These are phyloP conservation scores for Grosmannia clavigera DNA, from an alignment of 2,329 filamentous ascomycete genomes.

Conservation along the genomic window DNA sequence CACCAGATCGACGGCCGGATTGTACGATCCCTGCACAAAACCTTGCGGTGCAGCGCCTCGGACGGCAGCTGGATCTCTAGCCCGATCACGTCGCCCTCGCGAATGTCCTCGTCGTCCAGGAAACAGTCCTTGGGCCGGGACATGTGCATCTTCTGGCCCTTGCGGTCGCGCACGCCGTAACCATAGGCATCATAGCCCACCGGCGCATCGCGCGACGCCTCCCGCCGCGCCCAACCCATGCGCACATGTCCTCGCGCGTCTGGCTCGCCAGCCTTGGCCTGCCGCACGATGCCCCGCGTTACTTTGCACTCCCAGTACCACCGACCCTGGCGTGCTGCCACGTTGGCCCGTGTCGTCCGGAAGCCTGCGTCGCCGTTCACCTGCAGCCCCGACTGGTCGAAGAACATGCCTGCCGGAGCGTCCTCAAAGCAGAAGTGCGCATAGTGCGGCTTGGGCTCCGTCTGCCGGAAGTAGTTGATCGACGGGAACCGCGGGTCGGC, in stretches of 20 bases:
- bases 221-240: constrained; percentile 73
- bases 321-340: constrained; percentile 76
- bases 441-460: constrained; percentile 72
- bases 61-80: constrained; percentile 85
- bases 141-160: constrained; percentile 85
- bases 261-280: constrained; percentile 19
- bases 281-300: constrained; percentile 52
- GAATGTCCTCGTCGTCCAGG: constrained; percentile 62
- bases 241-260: constrained; percentile 53
- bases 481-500: constrained; percentile 80
- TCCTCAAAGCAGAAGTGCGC: constrained; percentile 89
- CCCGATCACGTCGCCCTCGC: constrained; percentile 87
- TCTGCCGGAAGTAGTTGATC: constrained; percentile 78
- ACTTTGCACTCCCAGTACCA: constrained; percentile 95
- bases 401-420: constrained; percentile 71
- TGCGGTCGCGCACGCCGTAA: constrained; percentile 81
- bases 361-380: constrained; percentile 89
- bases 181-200: constrained; percentile 87
- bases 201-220: constrained; percentile 70
- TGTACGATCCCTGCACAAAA: constrained; percentile 80
- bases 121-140: constrained; percentile 89
- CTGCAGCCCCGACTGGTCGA: constrained; percentile 61
- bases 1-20: constrained; percentile 63
- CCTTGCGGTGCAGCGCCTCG: constrained; percentile 72
- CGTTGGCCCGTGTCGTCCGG: constrained; percentile 80